Percentiles rank a stretch among this genome's conserved stretches.
Evolutionary conservation across 2,329 filamentous ascomycete genomes (phyloP).

Genomic region (Nothopassalora personata): DNA sequence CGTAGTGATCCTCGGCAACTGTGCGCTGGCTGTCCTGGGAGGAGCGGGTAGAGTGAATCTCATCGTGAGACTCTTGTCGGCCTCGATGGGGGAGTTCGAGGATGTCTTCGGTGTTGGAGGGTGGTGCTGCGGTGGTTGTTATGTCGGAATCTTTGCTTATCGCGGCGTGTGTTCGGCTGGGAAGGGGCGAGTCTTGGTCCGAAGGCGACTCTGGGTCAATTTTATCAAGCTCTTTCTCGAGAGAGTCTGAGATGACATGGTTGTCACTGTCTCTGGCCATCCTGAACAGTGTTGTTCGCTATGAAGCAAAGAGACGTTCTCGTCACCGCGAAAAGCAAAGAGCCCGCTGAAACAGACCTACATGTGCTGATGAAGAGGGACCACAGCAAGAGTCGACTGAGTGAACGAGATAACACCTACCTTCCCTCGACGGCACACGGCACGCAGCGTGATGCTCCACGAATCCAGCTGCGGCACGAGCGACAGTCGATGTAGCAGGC

Average conservation of each 20-base stretch:
- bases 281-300: background rate
- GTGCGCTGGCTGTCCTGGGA: slow-evolving; percentile 23
- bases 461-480: background rate
- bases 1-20: slow-evolving; percentile 22
- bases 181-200: slow-evolving; percentile 8
- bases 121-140: slow-evolving; percentile 7
- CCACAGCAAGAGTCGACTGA: background rate
- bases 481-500: background rate
- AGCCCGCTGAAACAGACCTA: background rate
- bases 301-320: background rate
- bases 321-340: background rate
- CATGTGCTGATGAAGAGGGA: background rate
- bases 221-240: slow-evolving; percentile 11
- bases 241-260: slow-evolving; percentile 9
- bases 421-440: background rate
- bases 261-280: slow-evolving; percentile 16
- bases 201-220: slow-evolving; percentile 10
- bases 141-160: slow-evolving; percentile 12
- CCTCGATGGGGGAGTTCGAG: slow-evolving; percentile 5
- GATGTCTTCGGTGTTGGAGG: slow-evolving; percentile 16
- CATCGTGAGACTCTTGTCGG: slow-evolving; percentile 10
- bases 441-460: background rate
- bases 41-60: slow-evolving; percentile 3
- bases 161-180: slow-evolving; percentile 9
- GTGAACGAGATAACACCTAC: background rate